Conservation (phyloP, 2,329 filamentous ascomycete species). For the Ambrosiella cleistominuta region DNA sequence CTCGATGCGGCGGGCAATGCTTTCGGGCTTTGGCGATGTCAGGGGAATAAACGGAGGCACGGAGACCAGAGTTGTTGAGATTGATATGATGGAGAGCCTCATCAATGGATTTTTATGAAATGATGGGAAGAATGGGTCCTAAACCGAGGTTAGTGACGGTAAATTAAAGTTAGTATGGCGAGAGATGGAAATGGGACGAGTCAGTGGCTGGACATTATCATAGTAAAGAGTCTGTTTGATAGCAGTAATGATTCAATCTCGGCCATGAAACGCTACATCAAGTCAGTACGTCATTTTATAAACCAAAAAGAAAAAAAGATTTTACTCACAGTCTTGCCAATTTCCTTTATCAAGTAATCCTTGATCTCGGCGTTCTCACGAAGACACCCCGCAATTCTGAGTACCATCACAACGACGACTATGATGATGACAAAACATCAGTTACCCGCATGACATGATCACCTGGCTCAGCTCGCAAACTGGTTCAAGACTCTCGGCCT, state of each 20-base stretch:
- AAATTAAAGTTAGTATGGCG: not conserved
- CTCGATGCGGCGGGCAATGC: conserved; percentile 35
- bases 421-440: no score
- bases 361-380: conserved; percentile 19
- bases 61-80: conserved; percentile 32
- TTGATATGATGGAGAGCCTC: conserved; percentile 42
- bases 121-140: conserved; percentile 44
- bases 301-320: not conserved
- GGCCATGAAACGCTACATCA: not conserved
- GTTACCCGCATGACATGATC: no score
- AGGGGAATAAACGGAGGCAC: conserved; percentile 38
- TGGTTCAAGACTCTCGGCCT: no score
- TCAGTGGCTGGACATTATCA: not conserved
- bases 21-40: conserved; percentile 31
- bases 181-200: not conserved
- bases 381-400: conserved; percentile 21
- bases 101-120: conserved; percentile 42
- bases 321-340: conserved; percentile 15
- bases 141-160: not conserved
- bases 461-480: no score
- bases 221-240: conserved; percentile 4
- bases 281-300: not conserved
- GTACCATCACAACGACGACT: conserved; percentile 12
- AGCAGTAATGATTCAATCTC: conserved; percentile 1
- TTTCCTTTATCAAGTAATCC: conserved; percentile 14